Evolutionary conservation across 352 stramenopile species (phyloP).

Genomic region (Albugo candida): DNA sequence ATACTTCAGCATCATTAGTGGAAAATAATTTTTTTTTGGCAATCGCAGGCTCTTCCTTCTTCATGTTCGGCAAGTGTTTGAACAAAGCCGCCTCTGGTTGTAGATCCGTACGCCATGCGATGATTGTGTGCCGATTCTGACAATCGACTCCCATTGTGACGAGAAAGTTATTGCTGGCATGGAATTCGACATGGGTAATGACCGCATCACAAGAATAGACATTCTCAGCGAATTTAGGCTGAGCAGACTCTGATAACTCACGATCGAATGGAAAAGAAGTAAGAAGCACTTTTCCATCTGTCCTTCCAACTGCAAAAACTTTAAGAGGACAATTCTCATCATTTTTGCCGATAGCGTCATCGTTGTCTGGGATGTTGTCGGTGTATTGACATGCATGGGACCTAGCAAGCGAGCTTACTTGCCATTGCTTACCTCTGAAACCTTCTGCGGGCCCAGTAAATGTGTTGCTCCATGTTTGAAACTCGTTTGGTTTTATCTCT

Average conservation of each 20-base stretch:
- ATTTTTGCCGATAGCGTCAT: slow-evolving; percentile 28
- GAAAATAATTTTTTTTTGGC: slow-evolving; percentile 6
- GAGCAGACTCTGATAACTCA: slow-evolving; percentile 12
- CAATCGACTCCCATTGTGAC: slow-evolving; percentile 22
- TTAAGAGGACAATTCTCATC: neutral
- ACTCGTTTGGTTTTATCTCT: neutral
- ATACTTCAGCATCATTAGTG: slow-evolving; percentile 3
- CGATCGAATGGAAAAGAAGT: slow-evolving; percentile 44
- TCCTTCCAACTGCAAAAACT: slow-evolving; percentile 14
- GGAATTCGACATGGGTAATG: slow-evolving; percentile 31
- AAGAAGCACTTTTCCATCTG: slow-evolving; percentile 33
- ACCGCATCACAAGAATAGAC: slow-evolving; percentile 20
- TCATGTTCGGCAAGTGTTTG: slow-evolving; percentile 2
- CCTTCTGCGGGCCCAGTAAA: slow-evolving; percentile 33
- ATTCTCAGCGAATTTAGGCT: slow-evolving; percentile 36
- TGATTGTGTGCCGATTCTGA: slow-evolving; percentile 15
- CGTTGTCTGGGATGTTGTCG: slow-evolving; percentile 8
- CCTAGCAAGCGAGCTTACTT: neutral
- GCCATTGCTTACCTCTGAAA: slow-evolving; percentile 18
- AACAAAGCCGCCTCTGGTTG: slow-evolving; percentile 36
- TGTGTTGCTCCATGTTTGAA: slow-evolving; percentile 21
- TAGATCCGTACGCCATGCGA: slow-evolving; percentile 64
- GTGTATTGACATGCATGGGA: neutral
- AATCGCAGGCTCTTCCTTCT: neutral
- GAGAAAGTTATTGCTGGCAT: slow-evolving; percentile 27